Evolutionary conservation across 2,329 filamentous ascomycete genomes (phyloP), one percentile per base, ranked within the genome.

Genomic region (Hymenoscyphus fraxineus): DNA sequence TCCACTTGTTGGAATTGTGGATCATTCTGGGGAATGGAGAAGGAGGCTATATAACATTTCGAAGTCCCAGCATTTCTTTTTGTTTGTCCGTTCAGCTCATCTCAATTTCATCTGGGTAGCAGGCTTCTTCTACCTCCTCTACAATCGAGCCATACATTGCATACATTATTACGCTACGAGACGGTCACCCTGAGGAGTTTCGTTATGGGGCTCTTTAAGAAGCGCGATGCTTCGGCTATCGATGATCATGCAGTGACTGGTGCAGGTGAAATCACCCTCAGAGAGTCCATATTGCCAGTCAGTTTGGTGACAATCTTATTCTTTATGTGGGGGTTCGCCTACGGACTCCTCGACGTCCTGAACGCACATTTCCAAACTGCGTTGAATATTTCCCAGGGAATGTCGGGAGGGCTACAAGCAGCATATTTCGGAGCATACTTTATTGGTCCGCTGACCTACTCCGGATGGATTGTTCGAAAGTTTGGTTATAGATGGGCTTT

Each of bases 311-410:
- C 90, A 0, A 83, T 94, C 9, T 80, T 96, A 0, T 96, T 96
- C 77, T 86, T 96, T 69, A 80, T 96, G 12, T 96, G 92, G 92
- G 93, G 93, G 0, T 89, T 96, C 64, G 93, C 92, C 0, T 96
- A 96, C 70, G 93, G 93, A 0, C 82, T 97, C 1, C 80, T 97
- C 4, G 92, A 94, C 72, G 89, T 89, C 0, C 83, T 97, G 41
- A 96, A 96, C 73, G 67, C 70, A 7, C 71, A 73, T 57, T 73
- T 73, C 57, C 71, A 84, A 82, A 44, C 87, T 84, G 38, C 87
- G 90, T 62, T 88, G 86, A 58, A 74, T 77, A 47, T 85, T 90
- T 32, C 71, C 81, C 56, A 90, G 89, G 68, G 66, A 27, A 82
- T 83, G 80, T 2, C 85, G 0, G 79, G 91, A 5, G 88, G 87